Base-by-base conservation (phyloP, 768 basidiomycete genomes). In the Dentipellis fragilis region DNA sequence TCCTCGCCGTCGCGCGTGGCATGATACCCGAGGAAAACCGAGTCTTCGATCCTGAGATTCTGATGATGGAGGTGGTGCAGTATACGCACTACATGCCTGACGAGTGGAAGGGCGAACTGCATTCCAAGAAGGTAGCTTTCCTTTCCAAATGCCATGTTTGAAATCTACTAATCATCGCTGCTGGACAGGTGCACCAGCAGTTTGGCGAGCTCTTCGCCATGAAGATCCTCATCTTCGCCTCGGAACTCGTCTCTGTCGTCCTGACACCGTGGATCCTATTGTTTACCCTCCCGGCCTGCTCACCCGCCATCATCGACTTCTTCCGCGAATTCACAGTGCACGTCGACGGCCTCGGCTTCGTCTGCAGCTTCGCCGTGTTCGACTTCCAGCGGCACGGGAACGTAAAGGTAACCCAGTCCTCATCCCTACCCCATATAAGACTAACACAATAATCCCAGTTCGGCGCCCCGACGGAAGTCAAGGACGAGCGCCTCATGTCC, bases 241-340 rank as follows among this genome's bases (percentile, higher is more conserved):
- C 91, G 64, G 96, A 99, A 66, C 72, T 98, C 1, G 65, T 91
- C 10, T 95, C 93, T 0, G 95, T 99, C 47, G 75, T 98, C 51
- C 74, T 95, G 42, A 99, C 95, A 2, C 96, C 96, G 0, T 89
- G 96, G 64, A 83, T 99, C 39, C 76, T 99, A 9, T 93, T 91
- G 85, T 87, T 87, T 70, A 91, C 95, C 4, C 78, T 99, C 2
- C 95, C 96, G 0, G 73, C 73, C 1, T 96, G 93, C 66, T 89
- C 95, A 1, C 87, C 89, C 9, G 86, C 85, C 0, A 88, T 98
- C 61, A 80, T 99, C 58, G 96, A 99, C 67, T 98, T 99, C 67
- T 98, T 99, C 80, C 83, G 95, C 35, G 95, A 98, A 69, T 99
- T 97, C 66, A 88, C 93, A 0, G 87, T 99, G 1, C 95, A 98